These are phyloP conservation scores for Paramecium sonneborni DNA, from an alignment of 73 alveolate species.

Conservation along the genomic window DNA sequence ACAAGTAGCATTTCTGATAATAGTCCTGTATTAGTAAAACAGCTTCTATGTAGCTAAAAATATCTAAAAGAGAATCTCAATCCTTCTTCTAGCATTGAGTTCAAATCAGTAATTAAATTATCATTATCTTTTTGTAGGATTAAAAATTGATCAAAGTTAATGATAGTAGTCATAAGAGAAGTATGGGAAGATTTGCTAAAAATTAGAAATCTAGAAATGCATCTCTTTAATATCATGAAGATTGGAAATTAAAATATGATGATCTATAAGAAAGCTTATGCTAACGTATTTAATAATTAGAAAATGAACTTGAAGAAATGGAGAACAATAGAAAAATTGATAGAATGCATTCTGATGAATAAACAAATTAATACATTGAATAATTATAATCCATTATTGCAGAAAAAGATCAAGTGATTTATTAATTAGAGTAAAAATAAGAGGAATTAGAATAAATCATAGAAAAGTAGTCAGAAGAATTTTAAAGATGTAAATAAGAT, in stretches of 20 bases:
- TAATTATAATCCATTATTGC: not conserved
- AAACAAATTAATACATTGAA: not conserved
- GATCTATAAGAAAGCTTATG: not conserved
- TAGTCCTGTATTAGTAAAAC: not conserved
- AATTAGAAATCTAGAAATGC: conserved; percentile 14
- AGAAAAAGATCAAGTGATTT: not conserved
- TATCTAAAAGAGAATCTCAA: not conserved
- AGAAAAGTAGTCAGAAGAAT: not conserved
- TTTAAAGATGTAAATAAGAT: not conserved
- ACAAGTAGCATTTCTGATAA: not conserved
- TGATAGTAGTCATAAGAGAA: conserved; percentile 3
- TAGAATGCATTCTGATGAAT: not conserved
- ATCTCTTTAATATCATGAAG: not conserved
- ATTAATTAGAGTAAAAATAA: not conserved
- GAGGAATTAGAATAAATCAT: not conserved
- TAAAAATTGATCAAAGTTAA: not conserved
- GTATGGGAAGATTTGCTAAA: conserved; percentile 7
- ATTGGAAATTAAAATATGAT: not conserved
- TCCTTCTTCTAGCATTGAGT: not conserved
- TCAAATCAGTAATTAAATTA: not conserved
- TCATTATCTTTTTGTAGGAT: not conserved
- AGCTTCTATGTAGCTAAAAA: not conserved
- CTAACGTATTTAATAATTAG: not conserved
- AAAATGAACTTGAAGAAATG: conserved; percentile 6
- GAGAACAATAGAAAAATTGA: not conserved